Conservation (phyloP, 371 early-diverging fungal genomes). For the Mucor sp. region DNA sequence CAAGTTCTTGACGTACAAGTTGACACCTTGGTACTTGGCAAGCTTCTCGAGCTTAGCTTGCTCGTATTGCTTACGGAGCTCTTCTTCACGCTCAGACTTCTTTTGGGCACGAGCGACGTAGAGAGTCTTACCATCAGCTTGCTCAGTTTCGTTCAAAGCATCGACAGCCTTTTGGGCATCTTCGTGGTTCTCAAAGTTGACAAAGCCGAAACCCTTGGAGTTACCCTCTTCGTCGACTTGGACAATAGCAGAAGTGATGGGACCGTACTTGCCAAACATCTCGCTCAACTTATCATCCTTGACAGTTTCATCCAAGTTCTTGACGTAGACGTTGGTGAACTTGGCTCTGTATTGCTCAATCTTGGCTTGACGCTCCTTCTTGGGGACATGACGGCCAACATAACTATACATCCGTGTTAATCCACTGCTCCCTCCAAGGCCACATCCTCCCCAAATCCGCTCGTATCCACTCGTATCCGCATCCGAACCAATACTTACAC, state of each 20-base stretch:
- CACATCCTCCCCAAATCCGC: no score
- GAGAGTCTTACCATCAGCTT: conserved; percentile 83
- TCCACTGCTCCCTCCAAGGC: background rate
- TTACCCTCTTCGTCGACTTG: conserved; percentile 78
- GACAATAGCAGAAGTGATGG: conserved; percentile 83
- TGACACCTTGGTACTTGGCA: conserved; percentile 97
- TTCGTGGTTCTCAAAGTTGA: conserved; percentile 96
- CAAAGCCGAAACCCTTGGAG: conserved; percentile 95
- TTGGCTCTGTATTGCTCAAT: conserved; percentile 88
- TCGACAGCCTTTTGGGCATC: conserved; percentile 93
- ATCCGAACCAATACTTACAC: conserved; percentile 51
- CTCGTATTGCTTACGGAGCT: conserved; percentile 93
- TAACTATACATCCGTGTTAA: conserved; percentile 35
- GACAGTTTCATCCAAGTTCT: conserved; percentile 91
- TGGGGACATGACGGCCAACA: conserved; percentile 92
- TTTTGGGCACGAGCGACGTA: conserved; percentile 99
- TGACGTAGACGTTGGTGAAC: conserved; percentile 99
- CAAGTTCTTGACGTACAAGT: conserved; percentile 98
- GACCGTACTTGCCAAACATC: conserved; percentile 88
- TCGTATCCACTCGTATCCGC: background rate
- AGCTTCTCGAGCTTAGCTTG: conserved; percentile 92
- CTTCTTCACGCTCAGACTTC: conserved; percentile 98
- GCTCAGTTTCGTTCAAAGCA: conserved; percentile 91
- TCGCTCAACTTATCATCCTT: conserved; percentile 82
- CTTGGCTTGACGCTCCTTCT: conserved; percentile 93